Percentiles rank a stretch among this genome's conserved stretches.
These are phyloP conservation scores for Plantago coronopus DNA, from an alignment of 305 asterid genomes.

Conservation along the genomic window DNA sequence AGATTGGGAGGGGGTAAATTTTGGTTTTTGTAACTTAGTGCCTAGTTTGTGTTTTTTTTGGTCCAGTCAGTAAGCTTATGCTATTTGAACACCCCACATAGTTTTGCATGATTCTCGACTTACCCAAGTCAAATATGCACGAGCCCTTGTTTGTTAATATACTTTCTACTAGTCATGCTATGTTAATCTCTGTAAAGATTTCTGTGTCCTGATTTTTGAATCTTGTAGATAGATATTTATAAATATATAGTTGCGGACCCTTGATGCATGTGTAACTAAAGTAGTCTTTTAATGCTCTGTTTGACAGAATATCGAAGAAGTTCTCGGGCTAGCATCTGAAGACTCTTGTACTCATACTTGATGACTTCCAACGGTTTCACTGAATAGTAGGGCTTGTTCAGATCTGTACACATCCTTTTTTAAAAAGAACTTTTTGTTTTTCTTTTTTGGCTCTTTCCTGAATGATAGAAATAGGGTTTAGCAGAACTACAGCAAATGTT, in stretches of 20 bases:
- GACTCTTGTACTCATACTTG: neutral
- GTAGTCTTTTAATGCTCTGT: neutral
- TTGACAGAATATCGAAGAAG: neutral
- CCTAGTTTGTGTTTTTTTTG: too few relatives aligned
- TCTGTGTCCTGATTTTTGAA: neutral
- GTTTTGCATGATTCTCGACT: neutral
- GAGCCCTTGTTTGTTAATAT: too few relatives aligned
- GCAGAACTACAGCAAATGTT: neutral
- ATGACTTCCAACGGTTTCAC: neutral
- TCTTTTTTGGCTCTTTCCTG: neutral
- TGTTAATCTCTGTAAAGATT: neutral
- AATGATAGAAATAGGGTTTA: neutral
- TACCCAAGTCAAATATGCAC: neutral
- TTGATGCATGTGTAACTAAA: neutral
- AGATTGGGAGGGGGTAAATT: too few relatives aligned
- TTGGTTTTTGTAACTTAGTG: too few relatives aligned
- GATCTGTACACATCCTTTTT: neutral
- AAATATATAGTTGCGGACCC: too few relatives aligned
- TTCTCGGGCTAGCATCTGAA: constrained; percentile 1
- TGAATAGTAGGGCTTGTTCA: constrained; percentile 2
- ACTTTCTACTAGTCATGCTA: neutral
- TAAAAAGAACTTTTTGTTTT: too few relatives aligned
- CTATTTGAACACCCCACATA: too few relatives aligned
- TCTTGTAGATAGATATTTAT: neutral
- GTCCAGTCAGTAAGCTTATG: too few relatives aligned